phyloP scores from a whole-genome alignment of 2,329 filamentous ascomycete genomes.

The Geoglossum cookeanum region DNA sequence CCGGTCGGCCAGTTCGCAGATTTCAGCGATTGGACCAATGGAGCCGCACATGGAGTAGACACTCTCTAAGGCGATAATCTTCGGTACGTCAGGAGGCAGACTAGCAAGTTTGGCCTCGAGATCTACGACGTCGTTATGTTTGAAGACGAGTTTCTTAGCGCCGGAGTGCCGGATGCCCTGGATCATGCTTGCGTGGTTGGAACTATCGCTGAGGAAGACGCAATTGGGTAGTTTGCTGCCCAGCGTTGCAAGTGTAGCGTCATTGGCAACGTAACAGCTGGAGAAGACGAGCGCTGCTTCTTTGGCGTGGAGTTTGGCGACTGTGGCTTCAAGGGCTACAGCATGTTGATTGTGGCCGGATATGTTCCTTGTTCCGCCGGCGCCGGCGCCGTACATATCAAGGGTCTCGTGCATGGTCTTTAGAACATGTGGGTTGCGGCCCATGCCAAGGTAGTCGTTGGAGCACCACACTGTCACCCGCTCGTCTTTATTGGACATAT shows the following conservation, averaged over 20 bases:
- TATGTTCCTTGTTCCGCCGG: conserved; percentile 91
- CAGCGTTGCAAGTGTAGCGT: conserved; percentile 89
- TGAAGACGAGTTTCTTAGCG: conserved; percentile 94
- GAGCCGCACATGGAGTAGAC: conserved; percentile 99
- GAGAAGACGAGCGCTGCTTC: conserved; percentile 87
- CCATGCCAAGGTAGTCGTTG: conserved; percentile 98
- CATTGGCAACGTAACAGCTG: conserved; percentile 96
- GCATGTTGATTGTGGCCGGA: conserved; percentile 96
- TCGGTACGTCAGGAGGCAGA: conserved; percentile 66
- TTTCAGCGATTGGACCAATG: conserved; percentile 85
- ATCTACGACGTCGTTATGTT: conserved; percentile 91
- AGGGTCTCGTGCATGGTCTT: conserved; percentile 87
- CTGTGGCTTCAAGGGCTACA: conserved; percentile 57
- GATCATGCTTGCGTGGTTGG: conserved; percentile 99
- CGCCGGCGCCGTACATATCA: conserved; percentile 85
- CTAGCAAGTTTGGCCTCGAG: conserved; percentile 83
- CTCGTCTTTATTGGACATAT: conserved; percentile 68
- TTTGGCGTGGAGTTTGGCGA: conserved; percentile 80
- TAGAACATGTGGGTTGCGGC: conserved; percentile 70
- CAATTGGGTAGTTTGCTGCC: conserved; percentile 92
- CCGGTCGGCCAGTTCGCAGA: conserved; percentile 91
- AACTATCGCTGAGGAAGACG: conserved; percentile 89
- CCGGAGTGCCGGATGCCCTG: conserved; percentile 96
- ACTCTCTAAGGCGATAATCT: conserved; percentile 97
- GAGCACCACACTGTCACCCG: conserved; percentile 96